Base-by-base conservation (phyloP, 2,329 filamentous ascomycete species). In the Ambrosiella beaveri region DNA sequence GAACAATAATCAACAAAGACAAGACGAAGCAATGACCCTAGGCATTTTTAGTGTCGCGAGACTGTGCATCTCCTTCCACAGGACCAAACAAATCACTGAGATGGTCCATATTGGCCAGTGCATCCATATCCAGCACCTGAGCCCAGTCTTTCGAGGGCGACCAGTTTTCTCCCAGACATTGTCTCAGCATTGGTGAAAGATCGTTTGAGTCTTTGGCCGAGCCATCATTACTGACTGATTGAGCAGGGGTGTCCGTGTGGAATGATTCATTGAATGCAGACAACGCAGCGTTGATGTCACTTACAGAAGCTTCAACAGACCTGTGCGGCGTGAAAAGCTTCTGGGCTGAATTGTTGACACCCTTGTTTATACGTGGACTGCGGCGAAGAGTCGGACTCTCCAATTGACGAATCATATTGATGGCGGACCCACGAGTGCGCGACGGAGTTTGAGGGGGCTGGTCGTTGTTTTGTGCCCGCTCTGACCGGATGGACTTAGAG, bases 401-500 rank as follows among this genome's bases (percentile, higher is more conserved):
- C 3, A 64, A 58, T 9, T 64, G 54, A 19, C 63, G 62, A 57
- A 67, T 56, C 8, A 62, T 47, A 36, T 62, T 57, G n/a, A 56
- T 57, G 13, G 69, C 68, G 5, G 57, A 56, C 2, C 63, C 59
- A 8, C 70, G 69, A 19, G 71, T 75, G 62, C 70, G 70, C 11
- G 71, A 74, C 0, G 78, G 78, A 1, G 78, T 81, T 41, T 67
- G 70, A 38, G 78, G 74, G 8, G 73, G 62, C 38, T 74, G 64
- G 1, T 68, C 64, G 57, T 74, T 76, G 4, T 77, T 79, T 44
- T 68, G 66, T 15, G 71, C 65, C 54, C 70, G 68, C 19, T 66
- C 69, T 2, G 76, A 76, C 52, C 75, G 74, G 59, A 80, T 71
- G 40, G 79, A 80, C 59, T 73, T 73, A 9, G 78, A 79, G 12